Evolutionary conservation across 2,329 filamentous ascomycete genomes (phyloP), one percentile per base, ranked within the genome.

Genomic region (Fusarium globosum): DNA sequence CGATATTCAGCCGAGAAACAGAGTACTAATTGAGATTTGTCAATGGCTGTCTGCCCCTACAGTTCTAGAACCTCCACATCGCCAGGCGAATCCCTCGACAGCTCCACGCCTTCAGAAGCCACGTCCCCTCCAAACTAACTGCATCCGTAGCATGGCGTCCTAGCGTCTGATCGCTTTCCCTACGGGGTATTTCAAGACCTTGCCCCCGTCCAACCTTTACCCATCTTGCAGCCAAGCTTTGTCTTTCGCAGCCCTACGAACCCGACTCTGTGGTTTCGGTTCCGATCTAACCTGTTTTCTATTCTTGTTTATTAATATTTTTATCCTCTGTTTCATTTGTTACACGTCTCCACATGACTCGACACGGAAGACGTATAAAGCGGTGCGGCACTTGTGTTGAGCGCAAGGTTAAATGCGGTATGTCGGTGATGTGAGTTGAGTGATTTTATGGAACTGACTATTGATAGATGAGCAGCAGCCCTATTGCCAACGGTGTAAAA

Each of bases 351-450:
- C 65, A 43, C 66, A 71, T 71, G 69, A 35, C 53, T 20, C 48
- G 69, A 10, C 68, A 71, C 63, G 69, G 69, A 21, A 71, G 69
- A 68, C 69, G 69, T 11, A 64, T 72, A 11, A 71, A 68, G 36
- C 57, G 69, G 26, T 71, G 69, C 63, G 69, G 69, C 2, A 71
- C 69, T 41, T 71, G 69, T 33, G 55, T 68, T n/a, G 69, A 71
- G n/a, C 69, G 69, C 43, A 71, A 71, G 43, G 68, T 72, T 10
- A 72, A 71, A 46, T 71, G 69, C 46, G 69, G 69, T 72, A 30
- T 30, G 68, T 68, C 23, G 8, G 7, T 9, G 23, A 18, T 18
- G 41, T 28, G 36, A 7, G 16, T 9, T 14, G 4, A 28, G 16
- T 10, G 12, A 15, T 18, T 36, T 1, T 4, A 46, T 11, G 20